Evolutionary conservation across 2,329 filamentous ascomycete genomes (phyloP), one percentile per base, ranked within the genome.

Genomic region (Huntiella bhutanensis): DNA sequence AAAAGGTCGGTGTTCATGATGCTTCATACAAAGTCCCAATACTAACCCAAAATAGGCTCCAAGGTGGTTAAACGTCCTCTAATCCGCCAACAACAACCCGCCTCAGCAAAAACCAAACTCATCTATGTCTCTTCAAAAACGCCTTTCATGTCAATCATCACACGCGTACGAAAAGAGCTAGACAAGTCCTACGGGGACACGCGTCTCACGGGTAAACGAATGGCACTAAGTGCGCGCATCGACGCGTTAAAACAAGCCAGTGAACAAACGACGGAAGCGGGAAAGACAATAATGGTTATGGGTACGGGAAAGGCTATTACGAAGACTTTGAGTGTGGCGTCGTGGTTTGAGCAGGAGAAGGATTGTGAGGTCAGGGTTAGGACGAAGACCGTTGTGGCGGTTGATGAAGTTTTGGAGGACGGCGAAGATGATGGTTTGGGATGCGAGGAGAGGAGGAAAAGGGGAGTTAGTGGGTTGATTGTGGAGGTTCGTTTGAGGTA

Each of bases 221-320:
- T 64, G 35, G 62, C 65, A 4, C 59, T 74, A 3, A 59, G 64
- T 37, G 60, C 66, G 13, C 65, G 70, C 48, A 59, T 73, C 43
- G 60, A 62, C 50, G 60, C 60, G 5, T 52, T 54, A 13, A 47
- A 42, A 38, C 49, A 45, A n/a, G 41, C 49, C 6, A 35, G 45
- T 15, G 41, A 38, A 8, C 22, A 28, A 28, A 48, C 43, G 3
- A 41, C 45, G 35, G 55, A 55, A 3, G 56, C 55, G 44, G 57
- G 57, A 15, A 57, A 60, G 7, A 57, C 54, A 15, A 75, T 82
- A 3, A 63, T 70, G 11, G 58, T 83, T 2, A 67, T 79, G 46
- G 80, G 73, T 5, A 78, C 77, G 0, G 80, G 80, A 1, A 70
- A 69, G 52, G 80, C 80, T 5, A 76, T 85, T 28, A 65, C 70